Evolutionary conservation across 768 basidiomycete genomes (phyloP).

Genomic region (Suillus bovinus): DNA sequence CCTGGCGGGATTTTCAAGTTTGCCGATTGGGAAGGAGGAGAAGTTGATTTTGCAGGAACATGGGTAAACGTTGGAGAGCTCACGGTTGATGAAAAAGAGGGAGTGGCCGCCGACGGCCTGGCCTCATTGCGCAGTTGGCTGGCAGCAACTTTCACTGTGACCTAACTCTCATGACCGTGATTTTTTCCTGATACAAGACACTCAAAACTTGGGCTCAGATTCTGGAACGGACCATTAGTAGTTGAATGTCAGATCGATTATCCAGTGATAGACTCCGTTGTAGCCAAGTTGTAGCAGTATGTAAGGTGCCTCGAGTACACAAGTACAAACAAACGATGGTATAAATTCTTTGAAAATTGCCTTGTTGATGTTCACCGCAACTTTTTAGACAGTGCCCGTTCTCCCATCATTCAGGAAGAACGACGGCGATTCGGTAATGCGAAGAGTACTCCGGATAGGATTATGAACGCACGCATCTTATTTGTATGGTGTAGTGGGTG

Average conservation of each 20-base stretch:
- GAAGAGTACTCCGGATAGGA: constrained; percentile 57
- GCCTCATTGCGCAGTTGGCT: constrained; percentile 49
- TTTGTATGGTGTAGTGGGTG: constrained; percentile 53
- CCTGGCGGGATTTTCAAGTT: constrained; percentile 65
- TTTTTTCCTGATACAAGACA: constrained; percentile 15
- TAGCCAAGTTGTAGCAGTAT: no score
- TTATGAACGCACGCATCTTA: constrained; percentile 58
- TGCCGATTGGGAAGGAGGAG: constrained; percentile 82
- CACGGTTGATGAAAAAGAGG: constrained; percentile 42
- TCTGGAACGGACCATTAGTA: not conserved
- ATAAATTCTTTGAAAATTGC: constrained; percentile 15
- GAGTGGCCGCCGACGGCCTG: constrained; percentile 37
- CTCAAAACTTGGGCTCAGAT: not conserved
- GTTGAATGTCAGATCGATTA: not conserved
- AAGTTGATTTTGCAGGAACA: constrained; percentile 66
- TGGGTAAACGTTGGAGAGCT: constrained; percentile 41
- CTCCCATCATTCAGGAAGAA: constrained; percentile 42
- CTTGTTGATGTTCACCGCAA: constrained; percentile 39
- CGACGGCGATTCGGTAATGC: constrained; percentile 71
- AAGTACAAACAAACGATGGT: constrained; percentile 26
- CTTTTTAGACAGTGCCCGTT: constrained; percentile 77
- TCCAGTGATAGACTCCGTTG: not conserved
- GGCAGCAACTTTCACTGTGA: constrained; percentile 40
- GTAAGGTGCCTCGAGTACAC: constrained; percentile 17
- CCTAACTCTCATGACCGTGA: constrained; percentile 25